Conservation (phyloP, 352 stramenopile species). For the Phytophthora pluvialis region DNA sequence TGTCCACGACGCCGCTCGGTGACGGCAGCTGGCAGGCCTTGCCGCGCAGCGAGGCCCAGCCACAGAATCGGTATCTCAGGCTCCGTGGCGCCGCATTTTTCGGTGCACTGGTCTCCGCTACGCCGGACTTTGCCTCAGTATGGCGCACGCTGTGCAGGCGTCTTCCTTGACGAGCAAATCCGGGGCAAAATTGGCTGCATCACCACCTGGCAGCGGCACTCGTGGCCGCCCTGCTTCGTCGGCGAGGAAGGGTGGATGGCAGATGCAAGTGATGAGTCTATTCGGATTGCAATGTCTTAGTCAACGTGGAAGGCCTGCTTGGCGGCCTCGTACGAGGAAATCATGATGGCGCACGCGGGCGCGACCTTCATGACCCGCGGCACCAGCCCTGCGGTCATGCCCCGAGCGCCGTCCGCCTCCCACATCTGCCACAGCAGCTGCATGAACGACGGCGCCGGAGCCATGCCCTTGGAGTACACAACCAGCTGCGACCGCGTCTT, state of each 20-base stretch:
- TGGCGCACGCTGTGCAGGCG: conserved; percentile 6
- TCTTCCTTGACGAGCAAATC: conserved; percentile 37
- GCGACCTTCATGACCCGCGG: conserved; percentile 76
- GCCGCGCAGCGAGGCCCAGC: conserved; percentile 4
- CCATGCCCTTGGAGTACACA: conserved; percentile 46
- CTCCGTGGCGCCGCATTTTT: background rate
- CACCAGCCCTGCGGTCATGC: conserved; percentile 54
- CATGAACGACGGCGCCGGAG: conserved; percentile 33
- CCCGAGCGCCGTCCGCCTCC: conserved; percentile 44
- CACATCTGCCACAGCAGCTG: conserved; percentile 63
- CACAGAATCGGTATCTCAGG: conserved; percentile 15
- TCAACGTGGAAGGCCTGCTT: conserved; percentile 64
- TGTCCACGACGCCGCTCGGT: background rate
- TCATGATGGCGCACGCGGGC: conserved; percentile 83
- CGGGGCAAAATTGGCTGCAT: conserved; percentile 23
- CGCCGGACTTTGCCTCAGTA: conserved; percentile 6
- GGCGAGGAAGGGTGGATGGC: background rate
- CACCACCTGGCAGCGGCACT: background rate
- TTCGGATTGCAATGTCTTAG: conserved; percentile 13
- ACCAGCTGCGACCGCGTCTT: conserved; percentile 91
- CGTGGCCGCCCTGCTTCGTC: background rate
- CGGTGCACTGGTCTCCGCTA: conserved; percentile 6
- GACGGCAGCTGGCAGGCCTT: conserved; percentile 4
- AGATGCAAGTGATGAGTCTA: conserved; percentile 11
- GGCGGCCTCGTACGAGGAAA: conserved; percentile 71